Evolutionary conservation across 1,139 yeast genomes (phyloP), one percentile per base, ranked within the genome.

Genomic region (Meyerozyma athensensis): DNA sequence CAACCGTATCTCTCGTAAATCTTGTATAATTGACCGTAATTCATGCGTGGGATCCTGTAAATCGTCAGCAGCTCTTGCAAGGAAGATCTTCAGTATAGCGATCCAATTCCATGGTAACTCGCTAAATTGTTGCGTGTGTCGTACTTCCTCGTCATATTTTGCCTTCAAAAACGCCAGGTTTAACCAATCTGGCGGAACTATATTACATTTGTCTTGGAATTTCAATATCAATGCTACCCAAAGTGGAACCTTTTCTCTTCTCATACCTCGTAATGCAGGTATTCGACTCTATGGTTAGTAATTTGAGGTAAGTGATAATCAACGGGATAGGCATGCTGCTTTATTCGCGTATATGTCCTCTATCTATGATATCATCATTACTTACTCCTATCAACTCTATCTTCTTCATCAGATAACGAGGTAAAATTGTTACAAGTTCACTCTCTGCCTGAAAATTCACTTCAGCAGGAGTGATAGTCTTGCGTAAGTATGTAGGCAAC

Each of bases 171-270:
- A 68, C n/a, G 66, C 64, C 37, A 75, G 60, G 12, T 71, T 73
- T n/a, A 92, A 68, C 99, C 99, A 92, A 2, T 67, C 71, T 0
- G 99, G 99, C 8, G 90, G 82, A 5, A 89, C 81, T 3, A 92
- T 80, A 44, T 81, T 82, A 58, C 97, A 87, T 48, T 90, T 82
- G 36, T 80, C 82, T 57, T 92, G 97, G 34, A 83, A 79, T 53
- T 87, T 87, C 39, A 92, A 65, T 13, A 90, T 67, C 10, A 89
- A 58, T 0, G 97, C 97, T 18, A 86, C 68, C 98, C 98, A 92
- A 4, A 92, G 49, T 0, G 97, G 96, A 0, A 92, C 80, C 35
- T 74, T 68, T 22, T 74, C 77, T 40, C 92, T 70, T 45, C 84
- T 74, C 74, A 86, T 74, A 2, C 95, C 89, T 38, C 78, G 59